A percentile compares a stretch with the other conserved stretches of the same genome.
Conservation (phyloP, 2,329 filamentous ascomycete species). For the Talaromyces rugulosus region DNA sequence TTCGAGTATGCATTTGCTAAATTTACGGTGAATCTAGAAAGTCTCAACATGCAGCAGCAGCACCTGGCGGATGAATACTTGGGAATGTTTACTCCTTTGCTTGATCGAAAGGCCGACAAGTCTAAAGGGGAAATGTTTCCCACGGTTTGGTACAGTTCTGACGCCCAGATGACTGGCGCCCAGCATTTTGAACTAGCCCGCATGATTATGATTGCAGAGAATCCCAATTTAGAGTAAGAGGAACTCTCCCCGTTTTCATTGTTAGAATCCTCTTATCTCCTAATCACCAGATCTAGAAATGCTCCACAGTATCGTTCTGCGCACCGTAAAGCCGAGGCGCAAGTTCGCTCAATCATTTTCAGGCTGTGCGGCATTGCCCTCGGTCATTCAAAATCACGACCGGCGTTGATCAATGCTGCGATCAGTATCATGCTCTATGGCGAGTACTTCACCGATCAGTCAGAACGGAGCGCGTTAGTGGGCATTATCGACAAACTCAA, state of each 20-base stretch:
- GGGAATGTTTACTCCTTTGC: constrained; percentile 10
- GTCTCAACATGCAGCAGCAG: not conserved
- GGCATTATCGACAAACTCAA: constrained; percentile 17
- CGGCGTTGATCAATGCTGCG: not conserved
- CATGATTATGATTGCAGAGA: constrained; percentile 13
- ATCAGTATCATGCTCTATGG: not conserved
- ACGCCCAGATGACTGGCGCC: constrained; percentile 19
- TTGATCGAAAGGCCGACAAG: constrained; percentile 15
- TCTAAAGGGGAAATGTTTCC: constrained; percentile 19
- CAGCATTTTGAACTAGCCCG: constrained; percentile 20
- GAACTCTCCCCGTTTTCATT: not conserved
- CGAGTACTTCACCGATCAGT: constrained; percentile 1
- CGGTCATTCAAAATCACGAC: not conserved
- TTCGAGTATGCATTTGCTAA: not conserved
- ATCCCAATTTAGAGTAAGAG: not conserved
- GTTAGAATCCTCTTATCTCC: not conserved
- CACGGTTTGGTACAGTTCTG: constrained; percentile 19
- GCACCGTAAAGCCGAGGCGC: not conserved
- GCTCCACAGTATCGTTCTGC: constrained; percentile 12
- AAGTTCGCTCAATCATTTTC: constrained; percentile 13
- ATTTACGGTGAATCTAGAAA: not conserved
- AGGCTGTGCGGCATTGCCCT: constrained; percentile 4
- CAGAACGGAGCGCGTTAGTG: constrained; percentile 16
- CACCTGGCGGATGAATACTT: not conserved
- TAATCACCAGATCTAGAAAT: not conserved